Evolutionary conservation across 345 rosid genomes (phyloP).

Genomic region (Laguncularia racemosa): DNA sequence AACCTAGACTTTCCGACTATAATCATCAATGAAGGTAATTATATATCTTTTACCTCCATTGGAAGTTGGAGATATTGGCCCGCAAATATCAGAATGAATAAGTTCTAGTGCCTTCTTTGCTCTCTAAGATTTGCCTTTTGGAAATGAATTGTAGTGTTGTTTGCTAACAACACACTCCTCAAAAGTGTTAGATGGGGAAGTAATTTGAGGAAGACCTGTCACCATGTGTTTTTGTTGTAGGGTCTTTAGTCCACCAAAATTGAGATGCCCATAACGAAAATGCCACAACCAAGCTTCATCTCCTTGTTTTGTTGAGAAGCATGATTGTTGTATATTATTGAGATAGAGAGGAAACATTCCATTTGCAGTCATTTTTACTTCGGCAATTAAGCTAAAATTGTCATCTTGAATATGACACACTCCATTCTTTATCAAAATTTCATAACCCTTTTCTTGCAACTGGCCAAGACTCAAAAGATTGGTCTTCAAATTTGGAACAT

Average conservation of each 20-base stretch:
- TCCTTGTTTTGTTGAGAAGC: background rate
- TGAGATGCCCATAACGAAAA: slow-evolving; percentile 1
- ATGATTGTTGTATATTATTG: background rate
- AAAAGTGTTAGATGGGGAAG: background rate
- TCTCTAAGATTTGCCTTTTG: no score
- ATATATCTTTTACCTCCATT: no score
- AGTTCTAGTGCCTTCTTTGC: no score
- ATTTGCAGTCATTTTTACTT: background rate
- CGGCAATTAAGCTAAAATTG: background rate
- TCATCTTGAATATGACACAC: background rate
- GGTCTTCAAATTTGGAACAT: background rate
- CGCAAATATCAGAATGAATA: no score
- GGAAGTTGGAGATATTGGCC: no score
- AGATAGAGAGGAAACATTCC: background rate
- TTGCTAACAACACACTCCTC: background rate
- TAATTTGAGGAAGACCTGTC: background rate
- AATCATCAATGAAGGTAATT: background rate
- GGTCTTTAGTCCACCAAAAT: no score
- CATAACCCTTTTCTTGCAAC: background rate
- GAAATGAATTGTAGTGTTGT: no score
- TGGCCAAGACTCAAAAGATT: background rate
- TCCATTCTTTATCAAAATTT: background rate
- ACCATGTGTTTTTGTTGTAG: slow-evolving; percentile 5
- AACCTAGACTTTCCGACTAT: background rate
- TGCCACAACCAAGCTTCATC: background rate